phyloP scores from a whole-genome alignment of 2,329 filamentous ascomycete species.

The Monilinia polystroma region DNA sequence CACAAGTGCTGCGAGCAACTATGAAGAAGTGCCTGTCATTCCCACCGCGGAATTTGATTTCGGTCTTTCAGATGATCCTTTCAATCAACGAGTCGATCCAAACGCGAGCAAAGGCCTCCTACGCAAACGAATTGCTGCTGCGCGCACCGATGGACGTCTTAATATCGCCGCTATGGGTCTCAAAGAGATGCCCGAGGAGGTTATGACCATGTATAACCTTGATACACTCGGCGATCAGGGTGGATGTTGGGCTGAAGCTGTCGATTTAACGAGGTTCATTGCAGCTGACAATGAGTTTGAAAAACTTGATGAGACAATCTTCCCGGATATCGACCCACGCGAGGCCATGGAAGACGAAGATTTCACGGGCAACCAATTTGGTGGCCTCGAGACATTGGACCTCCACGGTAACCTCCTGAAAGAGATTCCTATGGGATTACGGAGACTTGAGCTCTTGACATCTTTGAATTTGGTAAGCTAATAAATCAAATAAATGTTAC shows the following conservation, averaged over 20 bases:
- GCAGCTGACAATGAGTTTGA: constrained; percentile 89
- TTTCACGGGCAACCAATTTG: constrained; percentile 73
- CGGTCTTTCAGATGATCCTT: constrained; percentile 63
- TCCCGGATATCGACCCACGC: constrained; percentile 67
- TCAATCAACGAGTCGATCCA: constrained; percentile 63
- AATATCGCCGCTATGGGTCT: constrained; percentile 86
- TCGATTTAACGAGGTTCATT: constrained; percentile 80
- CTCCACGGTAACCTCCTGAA: constrained; percentile 80
- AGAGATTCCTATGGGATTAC: constrained; percentile 71
- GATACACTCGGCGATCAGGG: constrained; percentile 62
- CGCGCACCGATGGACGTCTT: constrained; percentile 73
- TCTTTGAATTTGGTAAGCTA: constrained; percentile 75
- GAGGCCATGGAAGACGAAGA: constrained; percentile 61
- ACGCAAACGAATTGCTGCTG: constrained; percentile 68
- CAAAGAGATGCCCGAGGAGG: constrained; percentile 75
- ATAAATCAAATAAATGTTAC: neutral
- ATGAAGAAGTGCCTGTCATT: constrained; percentile 44
- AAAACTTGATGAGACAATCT: constrained; percentile 68
- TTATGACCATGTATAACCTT: constrained; percentile 87
- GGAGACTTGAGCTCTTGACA: constrained; percentile 70
- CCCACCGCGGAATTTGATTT: constrained; percentile 58
- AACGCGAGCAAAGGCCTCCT: constrained; percentile 64
- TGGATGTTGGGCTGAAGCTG: constrained; percentile 83
- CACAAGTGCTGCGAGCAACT: constrained; percentile 32
- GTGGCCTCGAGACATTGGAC: constrained; percentile 76